Evolutionary conservation across 2,329 filamentous ascomycete species (phyloP).

Genomic region (Ceratocystis cacaofunesta): DNA sequence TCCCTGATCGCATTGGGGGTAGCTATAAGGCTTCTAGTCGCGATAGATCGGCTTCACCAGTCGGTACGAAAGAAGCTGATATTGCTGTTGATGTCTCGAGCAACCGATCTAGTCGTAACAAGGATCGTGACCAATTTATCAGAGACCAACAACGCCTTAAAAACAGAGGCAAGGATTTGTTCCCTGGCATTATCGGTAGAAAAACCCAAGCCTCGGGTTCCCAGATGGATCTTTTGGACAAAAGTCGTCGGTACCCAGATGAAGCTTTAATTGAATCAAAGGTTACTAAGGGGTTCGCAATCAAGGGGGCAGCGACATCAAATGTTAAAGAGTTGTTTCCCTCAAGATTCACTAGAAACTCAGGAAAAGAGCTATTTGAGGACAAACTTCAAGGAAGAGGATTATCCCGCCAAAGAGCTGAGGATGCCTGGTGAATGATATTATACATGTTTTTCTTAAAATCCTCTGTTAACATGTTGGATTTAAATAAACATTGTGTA

Average conservation of each 20-base stretch:
- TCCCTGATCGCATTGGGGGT: conserved; percentile 30
- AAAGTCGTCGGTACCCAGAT: not conserved
- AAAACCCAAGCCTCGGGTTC: conserved; percentile 19
- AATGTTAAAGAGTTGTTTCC: conserved; percentile 17
- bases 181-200: conserved; percentile 24
- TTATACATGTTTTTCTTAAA: conserved; percentile 32
- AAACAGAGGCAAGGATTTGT: conserved; percentile 27
- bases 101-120: conserved; percentile 24
- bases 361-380: conserved; percentile 55
- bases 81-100: not conserved
- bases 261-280: not conserved
- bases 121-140: conserved; percentile 24
- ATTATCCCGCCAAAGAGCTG: conserved; percentile 48
- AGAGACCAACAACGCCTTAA: conserved; percentile 23
- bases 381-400: conserved; percentile 43
- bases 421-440: conserved; percentile 41
- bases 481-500: not conserved
- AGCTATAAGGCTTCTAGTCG: conserved; percentile 22
- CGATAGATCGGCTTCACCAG: conserved; percentile 39
- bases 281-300: conserved; percentile 8
- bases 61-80: conserved; percentile 26
- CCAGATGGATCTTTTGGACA: conserved; percentile 11
- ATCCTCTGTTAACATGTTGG: not conserved
- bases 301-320: conserved; percentile 10
- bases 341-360: conserved; percentile 28